Conservation (phyloP, 139 green algal species). For the Micractinium conductrix region DNA sequence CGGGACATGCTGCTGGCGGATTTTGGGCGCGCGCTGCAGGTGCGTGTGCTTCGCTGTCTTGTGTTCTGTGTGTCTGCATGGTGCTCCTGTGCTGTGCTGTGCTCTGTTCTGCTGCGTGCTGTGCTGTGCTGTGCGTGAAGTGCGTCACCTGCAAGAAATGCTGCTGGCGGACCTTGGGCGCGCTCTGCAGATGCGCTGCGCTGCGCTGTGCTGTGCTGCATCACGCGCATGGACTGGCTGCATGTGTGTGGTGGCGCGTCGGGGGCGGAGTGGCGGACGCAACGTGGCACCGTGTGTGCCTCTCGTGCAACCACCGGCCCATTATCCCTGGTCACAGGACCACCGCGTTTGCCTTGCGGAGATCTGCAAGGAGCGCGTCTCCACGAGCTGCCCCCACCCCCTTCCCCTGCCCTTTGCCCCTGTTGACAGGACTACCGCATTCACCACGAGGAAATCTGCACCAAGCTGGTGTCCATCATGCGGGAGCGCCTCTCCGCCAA, state of each 20-base stretch:
- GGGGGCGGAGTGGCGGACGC: no score
- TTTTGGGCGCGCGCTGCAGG: slow-evolving; percentile 80
- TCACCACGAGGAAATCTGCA: slow-evolving; percentile 84
- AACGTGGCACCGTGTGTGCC: not conserved
- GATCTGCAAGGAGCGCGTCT: slow-evolving; percentile 47
- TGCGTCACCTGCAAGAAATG: no score
- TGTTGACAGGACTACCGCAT: slow-evolving; percentile 71
- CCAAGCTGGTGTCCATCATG: slow-evolving; percentile 97
- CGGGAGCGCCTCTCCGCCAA: slow-evolving; percentile 66
- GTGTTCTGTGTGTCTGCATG: not conserved
- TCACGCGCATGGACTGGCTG: no score
- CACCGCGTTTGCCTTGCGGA: slow-evolving; percentile 20
- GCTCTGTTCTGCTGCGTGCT: no score
- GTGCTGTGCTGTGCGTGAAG: no score
- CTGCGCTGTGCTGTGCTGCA: no score
- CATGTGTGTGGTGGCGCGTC: no score
- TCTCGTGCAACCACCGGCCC: no score
- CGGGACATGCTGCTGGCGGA: slow-evolving; percentile 76
- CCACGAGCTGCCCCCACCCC: not conserved
- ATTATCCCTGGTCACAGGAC: not conserved
- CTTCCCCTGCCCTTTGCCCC: not conserved
- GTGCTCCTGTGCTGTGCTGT: not conserved
- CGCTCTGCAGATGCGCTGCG: no score
- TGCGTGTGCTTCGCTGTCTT: slow-evolving; percentile 15
- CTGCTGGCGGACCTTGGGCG: no score